Percentiles rank a stretch among this genome's conserved stretches.
These are phyloP conservation scores for Ustilaginoidea virens DNA, from an alignment of 2,329 filamentous ascomycete genomes.

Conservation along the genomic window DNA sequence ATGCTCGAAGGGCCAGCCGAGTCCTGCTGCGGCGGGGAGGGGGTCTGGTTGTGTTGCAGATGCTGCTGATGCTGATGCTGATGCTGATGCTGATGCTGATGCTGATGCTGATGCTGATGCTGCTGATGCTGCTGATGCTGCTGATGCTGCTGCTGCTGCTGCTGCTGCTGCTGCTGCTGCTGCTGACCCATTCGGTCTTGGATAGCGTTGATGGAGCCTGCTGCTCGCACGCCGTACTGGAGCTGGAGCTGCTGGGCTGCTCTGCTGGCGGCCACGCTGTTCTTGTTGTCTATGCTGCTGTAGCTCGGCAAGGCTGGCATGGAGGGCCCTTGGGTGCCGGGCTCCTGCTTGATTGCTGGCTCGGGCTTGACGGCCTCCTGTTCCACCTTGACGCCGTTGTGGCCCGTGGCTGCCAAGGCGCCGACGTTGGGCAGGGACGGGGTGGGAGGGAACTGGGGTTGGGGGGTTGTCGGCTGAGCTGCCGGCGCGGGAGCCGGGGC, in stretches of 20 bases:
- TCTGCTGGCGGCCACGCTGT: constrained; percentile 32
- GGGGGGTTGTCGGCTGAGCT: constrained; percentile 8
- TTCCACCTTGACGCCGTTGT: constrained; percentile 28
- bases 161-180: constrained; percentile 13
- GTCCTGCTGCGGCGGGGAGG: not conserved
- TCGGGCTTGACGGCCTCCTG: constrained; percentile 30
- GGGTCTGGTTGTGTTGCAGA: constrained; percentile 14
- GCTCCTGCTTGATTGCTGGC: constrained; percentile 29
- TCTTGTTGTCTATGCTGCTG: constrained; percentile 18
- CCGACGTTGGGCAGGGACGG: constrained; percentile 15
- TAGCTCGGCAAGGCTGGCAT: constrained; percentile 18
- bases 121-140: too few relatives aligned
- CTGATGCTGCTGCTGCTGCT: too few relatives aligned
- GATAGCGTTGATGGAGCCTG: constrained; percentile 49
- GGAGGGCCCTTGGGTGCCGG: constrained; percentile 17
- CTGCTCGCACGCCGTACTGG: constrained; percentile 48
- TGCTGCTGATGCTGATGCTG: constrained; percentile 14
- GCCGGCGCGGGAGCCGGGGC: constrained; percentile 10
- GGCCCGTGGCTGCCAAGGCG: constrained; percentile 12
- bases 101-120: too few relatives aligned
- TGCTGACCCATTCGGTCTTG: constrained; percentile 26
- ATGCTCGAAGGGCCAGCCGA: constrained; percentile 8
- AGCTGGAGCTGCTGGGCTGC: constrained; percentile 41
- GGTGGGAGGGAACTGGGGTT: constrained; percentile 17
- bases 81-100: too few relatives aligned